A percentile compares a stretch with the other conserved stretches of the same genome.
Conservation (phyloP, 208 protist genomes). For the Polymyxa betae region DNA sequence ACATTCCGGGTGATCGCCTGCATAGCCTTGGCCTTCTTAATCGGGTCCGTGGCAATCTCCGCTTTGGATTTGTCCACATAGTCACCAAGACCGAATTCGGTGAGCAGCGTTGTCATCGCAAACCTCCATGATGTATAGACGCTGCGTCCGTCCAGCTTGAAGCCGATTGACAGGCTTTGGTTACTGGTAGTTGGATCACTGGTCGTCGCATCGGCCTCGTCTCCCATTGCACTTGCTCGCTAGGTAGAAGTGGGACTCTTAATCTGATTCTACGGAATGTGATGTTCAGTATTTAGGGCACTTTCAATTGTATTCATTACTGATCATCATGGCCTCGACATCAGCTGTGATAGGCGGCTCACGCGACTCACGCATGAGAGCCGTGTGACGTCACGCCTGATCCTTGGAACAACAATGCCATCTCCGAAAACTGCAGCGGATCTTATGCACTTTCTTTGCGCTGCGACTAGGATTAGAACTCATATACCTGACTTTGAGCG, state of each 20-base stretch:
- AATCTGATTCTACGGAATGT: too few species aligned
- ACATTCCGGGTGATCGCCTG: background rate
- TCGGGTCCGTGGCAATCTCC: background rate
- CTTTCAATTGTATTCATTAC: too few species aligned
- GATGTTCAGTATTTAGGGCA: too few species aligned
- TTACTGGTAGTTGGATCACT: too few species aligned
- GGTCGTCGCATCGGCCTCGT: too few species aligned
- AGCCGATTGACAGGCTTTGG: background rate
- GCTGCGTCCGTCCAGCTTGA: background rate
- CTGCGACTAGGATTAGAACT: background rate
- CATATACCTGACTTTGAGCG: background rate
- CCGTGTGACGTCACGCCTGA: too few species aligned
- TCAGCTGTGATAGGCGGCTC: too few species aligned
- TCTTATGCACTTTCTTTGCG: slow-evolving; percentile 45
- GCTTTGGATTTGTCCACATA: slow-evolving; percentile 43
- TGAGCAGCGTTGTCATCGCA: background rate
- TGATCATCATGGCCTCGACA: too few species aligned
- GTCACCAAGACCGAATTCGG: slow-evolving; percentile 1
- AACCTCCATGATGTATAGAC: background rate
- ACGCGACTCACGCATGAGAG: too few species aligned
- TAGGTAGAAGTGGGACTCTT: too few species aligned
- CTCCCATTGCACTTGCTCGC: too few species aligned
- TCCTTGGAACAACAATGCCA: background rate
- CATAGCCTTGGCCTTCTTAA: slow-evolving; percentile 11
- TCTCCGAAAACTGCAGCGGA: background rate